Evolutionary conservation across 2,329 filamentous ascomycete genomes (phyloP).

Genomic region (Amylocarpus encephaloides): DNA sequence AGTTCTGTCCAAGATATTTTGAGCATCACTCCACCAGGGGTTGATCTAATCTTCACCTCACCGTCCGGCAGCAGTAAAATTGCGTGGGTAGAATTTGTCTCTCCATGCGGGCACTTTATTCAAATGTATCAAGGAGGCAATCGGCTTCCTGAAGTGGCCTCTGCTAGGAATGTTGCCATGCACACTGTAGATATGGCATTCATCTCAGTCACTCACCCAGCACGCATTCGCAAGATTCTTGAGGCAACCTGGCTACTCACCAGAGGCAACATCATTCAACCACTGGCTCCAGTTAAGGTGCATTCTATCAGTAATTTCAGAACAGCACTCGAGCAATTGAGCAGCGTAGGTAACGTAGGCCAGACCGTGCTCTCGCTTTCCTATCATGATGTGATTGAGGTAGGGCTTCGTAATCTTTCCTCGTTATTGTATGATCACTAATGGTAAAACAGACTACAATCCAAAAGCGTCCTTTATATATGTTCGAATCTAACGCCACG

Average conservation of each 20-base stretch:
- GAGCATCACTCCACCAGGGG: slow-evolving; percentile 21
- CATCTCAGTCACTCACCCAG: too few species aligned
- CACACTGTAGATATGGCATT: neutral
- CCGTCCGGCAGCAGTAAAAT: slow-evolving; percentile 19
- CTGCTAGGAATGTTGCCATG: neutral
- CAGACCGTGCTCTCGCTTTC: too few species aligned
- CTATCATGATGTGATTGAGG: neutral
- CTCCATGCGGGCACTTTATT: slow-evolving; percentile 33
- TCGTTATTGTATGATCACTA: too few species aligned
- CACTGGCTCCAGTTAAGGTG: too few species aligned
- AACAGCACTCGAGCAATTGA: too few species aligned
- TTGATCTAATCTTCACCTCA: slow-evolving; percentile 18
- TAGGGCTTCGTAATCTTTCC: too few species aligned
- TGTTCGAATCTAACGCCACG: neutral
- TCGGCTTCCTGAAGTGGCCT: neutral
- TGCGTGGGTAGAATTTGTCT: slow-evolving; percentile 28
- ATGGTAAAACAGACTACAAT: too few species aligned
- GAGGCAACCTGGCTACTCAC: too few species aligned
- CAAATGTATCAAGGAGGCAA: slow-evolving; percentile 35
- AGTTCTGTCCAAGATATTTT: neutral
- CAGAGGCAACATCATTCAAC: too few species aligned
- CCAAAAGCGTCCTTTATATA: neutral
- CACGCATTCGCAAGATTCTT: too few species aligned
- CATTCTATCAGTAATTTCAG: too few species aligned
- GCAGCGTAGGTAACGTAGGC: too few species aligned